Percentiles rank a stretch among this genome's conserved stretches.
Evolutionary conservation across 1,284 basidiomycete species (phyloP).

Genomic region (Stygiomarasmius scandens): DNA sequence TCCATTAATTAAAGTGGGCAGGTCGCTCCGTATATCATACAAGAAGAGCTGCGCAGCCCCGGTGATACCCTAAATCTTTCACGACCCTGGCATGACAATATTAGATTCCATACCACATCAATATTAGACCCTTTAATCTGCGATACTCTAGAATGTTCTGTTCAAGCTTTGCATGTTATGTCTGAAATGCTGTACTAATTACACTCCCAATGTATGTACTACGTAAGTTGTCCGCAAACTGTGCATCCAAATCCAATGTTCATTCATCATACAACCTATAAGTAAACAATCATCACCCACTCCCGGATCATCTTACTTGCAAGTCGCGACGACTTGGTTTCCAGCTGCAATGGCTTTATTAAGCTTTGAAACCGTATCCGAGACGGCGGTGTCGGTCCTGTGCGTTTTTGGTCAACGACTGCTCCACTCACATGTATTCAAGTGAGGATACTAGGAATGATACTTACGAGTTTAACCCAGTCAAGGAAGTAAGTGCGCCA

Average conservation of each 20-base stretch:
- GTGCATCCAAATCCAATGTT: too few relatives aligned
- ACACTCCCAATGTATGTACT: too few relatives aligned
- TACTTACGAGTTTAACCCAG: conserved; percentile 30
- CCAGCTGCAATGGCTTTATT: conserved; percentile 16
- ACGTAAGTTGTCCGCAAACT: too few relatives aligned
- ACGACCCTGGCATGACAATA: neutral
- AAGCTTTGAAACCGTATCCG: conserved; percentile 14
- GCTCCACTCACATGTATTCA: too few relatives aligned
- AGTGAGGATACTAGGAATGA: too few relatives aligned
- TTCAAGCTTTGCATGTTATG: too few relatives aligned
- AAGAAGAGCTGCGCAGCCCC: neutral
- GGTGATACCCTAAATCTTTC: too few relatives aligned
- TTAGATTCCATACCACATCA: too few relatives aligned
- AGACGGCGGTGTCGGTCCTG: conserved; percentile 15
- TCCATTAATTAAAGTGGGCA: neutral
- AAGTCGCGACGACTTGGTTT: conserved; percentile 18
- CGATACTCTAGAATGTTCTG: too few relatives aligned
- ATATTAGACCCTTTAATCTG: too few relatives aligned
- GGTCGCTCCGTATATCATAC: neutral
- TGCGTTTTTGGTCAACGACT: neutral
- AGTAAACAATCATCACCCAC: neutral
- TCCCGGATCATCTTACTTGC: conserved; percentile 8
- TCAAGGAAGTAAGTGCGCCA: conserved; percentile 9
- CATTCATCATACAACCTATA: neutral
- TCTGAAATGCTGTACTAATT: too few relatives aligned